Evolutionary conservation across 1,284 basidiomycete species (phyloP), one percentile per base, ranked within the genome.

Genomic region (Malassezia obtusa): DNA sequence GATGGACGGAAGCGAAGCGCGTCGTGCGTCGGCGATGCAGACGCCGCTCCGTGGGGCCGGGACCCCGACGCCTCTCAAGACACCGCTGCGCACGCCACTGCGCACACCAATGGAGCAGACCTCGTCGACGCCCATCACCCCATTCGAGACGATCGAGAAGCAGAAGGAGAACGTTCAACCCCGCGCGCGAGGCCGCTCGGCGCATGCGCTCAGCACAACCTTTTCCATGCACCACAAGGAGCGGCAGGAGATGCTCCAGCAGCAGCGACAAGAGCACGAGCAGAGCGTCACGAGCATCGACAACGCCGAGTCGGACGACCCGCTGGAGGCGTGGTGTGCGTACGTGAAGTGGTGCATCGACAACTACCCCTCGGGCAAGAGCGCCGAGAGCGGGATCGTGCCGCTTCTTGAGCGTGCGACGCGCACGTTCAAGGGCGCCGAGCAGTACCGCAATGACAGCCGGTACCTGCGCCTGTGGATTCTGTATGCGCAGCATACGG

Each of bases 401-500:
- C 85, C 87, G 26, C 77, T 82, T 0, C 78, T 91, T 12, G 86
- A 89, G 62, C 81, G 83, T 59, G 82, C 83, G 0, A 87, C 85
- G 0, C 77, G 84, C 21, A 80, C 82, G 47, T 92, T 95, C 73
- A 82, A 85, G 56, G 80, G 82, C 24, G 87, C 91, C 65, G 77
- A 80, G 30, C 77, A 83, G 25, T 96, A 92, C 76, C 82, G 82
- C 65, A 83, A 84, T 59, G 91, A 96, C 77, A 76, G 86, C 49
- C 81, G 91, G 35, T 94, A 95, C 75, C 79, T 95, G 44, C 86
- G 85, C 73, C 76, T 92, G 28, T 94, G 90, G 90, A 81, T 83
- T 15, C 77, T 84, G 56, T 89, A 89, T 71, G 70, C 71, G 1
- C 52, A 68, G 26, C 64, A 71, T 38, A 66, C 67, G 21, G 71